Evolutionary conservation across 2,329 filamentous ascomycete genomes (phyloP), one percentile per base, ranked within the genome.

Genomic region (Fusarium sororula): DNA sequence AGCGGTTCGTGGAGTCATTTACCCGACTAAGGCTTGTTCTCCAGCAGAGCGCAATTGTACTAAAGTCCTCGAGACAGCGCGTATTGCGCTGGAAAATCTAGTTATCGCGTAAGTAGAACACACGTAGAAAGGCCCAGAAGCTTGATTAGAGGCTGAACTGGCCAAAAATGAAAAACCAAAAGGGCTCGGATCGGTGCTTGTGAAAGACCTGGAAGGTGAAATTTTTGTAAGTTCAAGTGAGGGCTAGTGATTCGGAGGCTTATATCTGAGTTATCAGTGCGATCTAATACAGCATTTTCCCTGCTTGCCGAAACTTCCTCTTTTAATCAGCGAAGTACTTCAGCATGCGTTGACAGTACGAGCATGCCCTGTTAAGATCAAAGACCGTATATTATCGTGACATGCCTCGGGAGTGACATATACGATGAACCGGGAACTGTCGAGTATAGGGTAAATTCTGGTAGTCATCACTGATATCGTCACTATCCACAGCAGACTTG

Each of bases 11-110:
- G 74, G 80, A 15, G 72, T 81, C 57, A 75, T 77, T 17, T 73
- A 79, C 47, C 64, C 77, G 18, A 51, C 56, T 11, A 67, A 76
- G 42, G 66, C 80, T 26, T 71, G 78, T 67, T 69, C 84, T 28
- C 79, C 77, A 15, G 80, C 82, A 55, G 77, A 84, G 32, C 79
- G 83, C 20, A 80, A 83, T 30, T 91, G 89, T 68, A 78, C 87
- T 70, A 82, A 82, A 65, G 85, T 91, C 39, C 84, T 91, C 24
- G 84, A 87, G 37, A 84, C 89, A 38, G 89, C 90, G 10, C 86
- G 86, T 67, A 75, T 83, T 50, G 87, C 89, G 5, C 83, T 91
- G 58, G 86, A 90, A 37, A 84, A 84, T 35, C 79, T 91, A 30
- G 82, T 88, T 18, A 90, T 91, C 80, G 82, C 87, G 24, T 90